phyloP scores from a whole-genome alignment of 257 asterid species.

The Phtheirospermum japonicum region DNA sequence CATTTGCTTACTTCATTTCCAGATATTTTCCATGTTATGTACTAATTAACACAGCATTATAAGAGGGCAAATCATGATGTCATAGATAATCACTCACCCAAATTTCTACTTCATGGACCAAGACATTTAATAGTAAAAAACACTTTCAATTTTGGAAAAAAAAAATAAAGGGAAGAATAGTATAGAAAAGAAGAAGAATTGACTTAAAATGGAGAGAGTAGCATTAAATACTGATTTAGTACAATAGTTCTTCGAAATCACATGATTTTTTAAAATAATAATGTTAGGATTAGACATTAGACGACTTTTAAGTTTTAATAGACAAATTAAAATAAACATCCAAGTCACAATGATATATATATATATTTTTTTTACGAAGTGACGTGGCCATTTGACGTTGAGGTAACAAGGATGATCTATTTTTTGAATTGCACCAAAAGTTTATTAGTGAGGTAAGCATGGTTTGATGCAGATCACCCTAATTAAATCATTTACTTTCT shows the following conservation, averaged over 20 bases:
- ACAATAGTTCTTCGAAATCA: background rate
- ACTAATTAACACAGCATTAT: background rate
- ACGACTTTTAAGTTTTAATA: background rate
- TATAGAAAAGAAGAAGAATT: background rate
- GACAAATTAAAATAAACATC: background rate
- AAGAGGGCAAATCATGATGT: background rate
- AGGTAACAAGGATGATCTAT: too few relatives aligned
- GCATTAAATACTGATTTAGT: background rate
- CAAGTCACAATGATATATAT: too few relatives aligned
- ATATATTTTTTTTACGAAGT: too few relatives aligned
- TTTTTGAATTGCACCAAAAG: background rate
- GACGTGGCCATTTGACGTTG: too few relatives aligned
- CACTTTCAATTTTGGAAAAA: background rate
- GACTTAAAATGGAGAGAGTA: background rate
- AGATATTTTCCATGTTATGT: constrained; percentile 2
- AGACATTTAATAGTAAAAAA: background rate
- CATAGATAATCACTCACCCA: background rate
- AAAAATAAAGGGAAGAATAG: background rate
- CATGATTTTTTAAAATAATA: background rate
- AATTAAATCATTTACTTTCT: background rate
- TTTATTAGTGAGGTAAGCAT: background rate
- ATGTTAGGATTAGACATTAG: too few relatives aligned
- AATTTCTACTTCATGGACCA: background rate
- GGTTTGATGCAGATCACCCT: background rate
- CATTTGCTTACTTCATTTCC: background rate